These are phyloP conservation scores for Tardiomyces blankii DNA, from an alignment of 1,139 yeast genomes.

Conservation along the genomic window DNA sequence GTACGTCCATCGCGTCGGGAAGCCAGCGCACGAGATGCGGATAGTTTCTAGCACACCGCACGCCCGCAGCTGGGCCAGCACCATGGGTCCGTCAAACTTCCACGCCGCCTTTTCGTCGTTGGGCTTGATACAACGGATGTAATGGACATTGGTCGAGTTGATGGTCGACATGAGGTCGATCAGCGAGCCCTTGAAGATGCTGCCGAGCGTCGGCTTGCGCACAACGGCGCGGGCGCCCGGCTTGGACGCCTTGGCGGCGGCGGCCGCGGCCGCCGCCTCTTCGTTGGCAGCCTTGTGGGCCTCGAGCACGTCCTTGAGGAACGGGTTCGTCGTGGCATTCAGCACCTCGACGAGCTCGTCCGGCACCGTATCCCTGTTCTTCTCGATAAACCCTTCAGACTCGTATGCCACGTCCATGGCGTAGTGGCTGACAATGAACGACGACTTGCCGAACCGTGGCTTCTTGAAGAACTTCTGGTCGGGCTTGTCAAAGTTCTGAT, in stretches of 20 bases:
- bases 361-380: conserved; percentile 94
- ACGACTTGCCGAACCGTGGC: conserved; percentile 89
- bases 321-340: conserved; percentile 52
- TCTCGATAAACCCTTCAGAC: conserved; percentile 90
- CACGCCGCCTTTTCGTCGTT: conserved; percentile 90
- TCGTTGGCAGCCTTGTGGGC: conserved; percentile 54
- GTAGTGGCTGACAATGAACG: conserved; percentile 85
- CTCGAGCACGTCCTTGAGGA: conserved; percentile 52
- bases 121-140: conserved; percentile 95
- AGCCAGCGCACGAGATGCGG: conserved; percentile 94
- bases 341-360: conserved; percentile 88
- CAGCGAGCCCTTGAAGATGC: conserved; percentile 85
- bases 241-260: conserved; percentile 21
- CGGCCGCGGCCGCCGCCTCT: conserved; percentile 39
- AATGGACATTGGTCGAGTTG: conserved; percentile 89
- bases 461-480: conserved; percentile 81
- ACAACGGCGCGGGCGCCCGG: conserved; percentile 32
- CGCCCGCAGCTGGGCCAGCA: conserved; percentile 86
- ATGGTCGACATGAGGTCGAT: conserved; percentile 90
- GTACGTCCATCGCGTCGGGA: conserved; percentile 94
- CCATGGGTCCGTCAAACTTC: conserved; percentile 95
- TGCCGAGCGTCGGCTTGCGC: conserved; percentile 88
- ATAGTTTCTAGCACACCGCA: conserved; percentile 98
- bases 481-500: conserved; percentile 70
- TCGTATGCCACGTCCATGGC: conserved; percentile 93